phyloP scores from a whole-genome alignment of 306 rosid genomes.

The Ceratonia siliqua region DNA sequence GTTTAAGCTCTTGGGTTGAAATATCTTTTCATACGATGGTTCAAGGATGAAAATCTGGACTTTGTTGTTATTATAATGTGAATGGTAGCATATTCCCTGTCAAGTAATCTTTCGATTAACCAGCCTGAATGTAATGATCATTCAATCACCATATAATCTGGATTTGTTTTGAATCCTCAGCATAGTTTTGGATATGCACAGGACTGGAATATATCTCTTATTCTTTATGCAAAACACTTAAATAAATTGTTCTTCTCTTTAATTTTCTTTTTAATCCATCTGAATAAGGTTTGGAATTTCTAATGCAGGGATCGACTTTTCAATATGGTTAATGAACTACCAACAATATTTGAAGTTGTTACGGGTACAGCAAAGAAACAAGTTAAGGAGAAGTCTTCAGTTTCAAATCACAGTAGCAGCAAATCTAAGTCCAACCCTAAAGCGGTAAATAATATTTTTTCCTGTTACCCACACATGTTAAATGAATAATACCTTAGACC shows the following conservation, averaged over 20 bases:
- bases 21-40: not conserved
- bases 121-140: not conserved
- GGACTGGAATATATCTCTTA: not conserved
- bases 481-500: not conserved
- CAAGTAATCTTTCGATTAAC: not conserved
- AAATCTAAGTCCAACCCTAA: constrained; percentile 75
- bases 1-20: too few species aligned
- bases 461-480: not conserved
- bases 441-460: constrained; percentile 46
- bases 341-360: constrained; percentile 82
- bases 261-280: constrained; percentile 15
- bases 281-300: not conserved
- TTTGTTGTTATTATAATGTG: not conserved
- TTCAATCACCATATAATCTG: not conserved
- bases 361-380: constrained; percentile 81
- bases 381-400: constrained; percentile 81
- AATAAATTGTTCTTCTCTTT: not conserved
- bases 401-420: constrained; percentile 69
- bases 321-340: constrained; percentile 82
- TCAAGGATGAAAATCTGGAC: not conserved
- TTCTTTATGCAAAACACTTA: not conserved
- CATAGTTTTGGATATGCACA: not conserved
- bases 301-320: constrained; percentile 78
- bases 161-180: not conserved
- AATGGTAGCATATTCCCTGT: not conserved